These are phyloP conservation scores for Plasmopara viticola DNA, from an alignment of 352 stramenopile species.

Conservation along the genomic window DNA sequence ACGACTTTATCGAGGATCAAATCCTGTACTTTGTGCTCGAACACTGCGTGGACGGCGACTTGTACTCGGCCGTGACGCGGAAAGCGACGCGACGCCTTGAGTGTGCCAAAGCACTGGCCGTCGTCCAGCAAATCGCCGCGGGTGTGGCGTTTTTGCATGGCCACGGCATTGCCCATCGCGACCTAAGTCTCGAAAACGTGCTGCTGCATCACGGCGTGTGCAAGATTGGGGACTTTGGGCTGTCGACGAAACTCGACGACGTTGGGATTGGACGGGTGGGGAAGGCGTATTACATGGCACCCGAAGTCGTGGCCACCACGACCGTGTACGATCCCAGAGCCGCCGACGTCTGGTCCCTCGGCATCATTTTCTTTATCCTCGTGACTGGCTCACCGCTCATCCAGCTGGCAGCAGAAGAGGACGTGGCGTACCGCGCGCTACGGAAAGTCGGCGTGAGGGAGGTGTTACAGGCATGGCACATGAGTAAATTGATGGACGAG, in stretches of 20 bases:
- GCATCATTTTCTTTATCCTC: constrained; percentile 47
- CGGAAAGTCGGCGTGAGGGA: constrained; percentile 1
- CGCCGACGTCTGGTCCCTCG: constrained; percentile 50
- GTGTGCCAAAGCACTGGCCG: constrained; percentile 9
- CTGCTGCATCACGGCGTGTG: constrained; percentile 23
- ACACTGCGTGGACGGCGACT: constrained; percentile 27
- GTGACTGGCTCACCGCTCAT: constrained; percentile 37
- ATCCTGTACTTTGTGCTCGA: constrained; percentile 49
- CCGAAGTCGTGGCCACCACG: constrained; percentile 27
- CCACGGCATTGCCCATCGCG: constrained; percentile 25
- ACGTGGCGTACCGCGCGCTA: constrained; percentile 1
- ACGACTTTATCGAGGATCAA: constrained; percentile 39
- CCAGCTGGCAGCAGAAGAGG: constrained; percentile 19
- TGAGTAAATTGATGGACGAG: background rate
- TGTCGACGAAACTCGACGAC: constrained; percentile 17
- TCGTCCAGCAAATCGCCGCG: constrained; percentile 21
- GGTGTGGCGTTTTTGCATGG: constrained; percentile 24
- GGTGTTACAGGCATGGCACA: constrained; percentile 1
- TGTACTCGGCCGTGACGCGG: constrained; percentile 24
- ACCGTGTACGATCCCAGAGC: constrained; percentile 29
- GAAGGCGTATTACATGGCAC: constrained; percentile 42
- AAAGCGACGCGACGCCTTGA: constrained; percentile 13
- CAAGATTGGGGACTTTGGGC: constrained; percentile 47
- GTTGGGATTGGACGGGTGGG: constrained; percentile 17
- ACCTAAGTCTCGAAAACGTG: constrained; percentile 42